A percentile compares a stretch with the other conserved stretches of the same genome.
Evolutionary conservation across 2,329 filamentous ascomycete species (phyloP).

Genomic region (Beauveria caledonica): DNA sequence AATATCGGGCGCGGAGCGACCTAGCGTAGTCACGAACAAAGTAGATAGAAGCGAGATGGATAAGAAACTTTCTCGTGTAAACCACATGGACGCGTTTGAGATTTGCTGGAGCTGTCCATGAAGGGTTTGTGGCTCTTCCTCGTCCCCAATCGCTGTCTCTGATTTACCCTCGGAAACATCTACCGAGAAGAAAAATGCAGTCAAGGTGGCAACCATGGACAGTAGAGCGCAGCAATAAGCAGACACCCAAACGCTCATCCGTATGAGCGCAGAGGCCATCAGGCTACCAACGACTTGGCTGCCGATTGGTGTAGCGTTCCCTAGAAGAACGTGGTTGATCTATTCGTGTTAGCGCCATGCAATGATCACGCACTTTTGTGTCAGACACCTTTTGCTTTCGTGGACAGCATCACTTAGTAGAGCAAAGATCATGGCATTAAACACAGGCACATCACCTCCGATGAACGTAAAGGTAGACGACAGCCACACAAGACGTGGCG

Average conservation of each 20-base stretch:
- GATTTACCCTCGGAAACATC: too few species aligned
- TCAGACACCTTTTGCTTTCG: background rate
- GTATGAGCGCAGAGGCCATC: background rate
- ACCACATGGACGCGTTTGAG: background rate
- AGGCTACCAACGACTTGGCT: background rate
- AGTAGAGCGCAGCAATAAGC: background rate
- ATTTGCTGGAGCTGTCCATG: background rate
- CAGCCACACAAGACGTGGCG: background rate
- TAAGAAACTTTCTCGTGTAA: background rate
- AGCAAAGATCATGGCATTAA: background rate
- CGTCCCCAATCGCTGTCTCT: background rate
- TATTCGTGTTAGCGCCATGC: background rate
- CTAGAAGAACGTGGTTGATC: background rate
- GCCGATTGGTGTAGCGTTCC: background rate
- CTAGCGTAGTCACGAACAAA: constrained; percentile 10
- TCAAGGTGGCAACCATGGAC: background rate
- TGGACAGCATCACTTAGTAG: background rate
- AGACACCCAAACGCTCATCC: background rate
- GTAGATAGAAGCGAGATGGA: background rate
- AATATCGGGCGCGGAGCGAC: constrained; percentile 10
- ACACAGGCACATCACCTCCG: background rate
- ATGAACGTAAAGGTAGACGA: background rate
- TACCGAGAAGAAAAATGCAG: background rate
- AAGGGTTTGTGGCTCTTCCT: background rate
- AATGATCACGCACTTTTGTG: background rate